Base-by-base conservation (phyloP, 129 eudicot genomes). In the Kitagawia praeruptora region DNA sequence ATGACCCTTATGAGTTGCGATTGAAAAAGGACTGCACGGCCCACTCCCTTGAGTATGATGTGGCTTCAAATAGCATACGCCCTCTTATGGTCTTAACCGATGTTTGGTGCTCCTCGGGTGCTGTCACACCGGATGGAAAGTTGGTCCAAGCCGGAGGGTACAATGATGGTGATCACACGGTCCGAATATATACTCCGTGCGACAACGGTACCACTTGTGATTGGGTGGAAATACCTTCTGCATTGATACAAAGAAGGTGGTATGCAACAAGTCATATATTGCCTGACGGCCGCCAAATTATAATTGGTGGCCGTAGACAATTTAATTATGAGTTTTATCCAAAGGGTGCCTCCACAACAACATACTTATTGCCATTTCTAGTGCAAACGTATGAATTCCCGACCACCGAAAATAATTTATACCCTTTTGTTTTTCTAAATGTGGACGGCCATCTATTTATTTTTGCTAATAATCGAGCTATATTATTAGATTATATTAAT, bases 81-180 rank as follows among this genome's bases (percentile, higher is more conserved):
- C 91, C 97, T 12, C 93, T 92, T 77, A 82, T 47, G 53, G 82
- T 92, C 25, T 78, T 67, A 16, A 85, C 96, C 18, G 86, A 91
- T 83, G 83, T 87, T 28, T 93, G 93, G 94, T 93, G 97, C 80
- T 92, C 97, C 28, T 88, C 96, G 19, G 93, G 96, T 41, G 82
- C 91, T 23, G 76, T 51, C 78, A 63, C 44, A 39, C 71, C 87
- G 6, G 86, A 88, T 45, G 97, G 96, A 6, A 40, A 42, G 23
- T 63, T 92, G 8, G 77, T 86, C 44, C 97, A 92, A 19, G 82
- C 91, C 6, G 97, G 97, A 19, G 97, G 97, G 8, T 92, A 47
- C 81, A 82, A 85, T 21, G 90, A 88, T 44, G 97, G 97, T 8
- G 88, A 80, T 21, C 87, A 72, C 12, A 87, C 61, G 5, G 93